phyloP scores from a whole-genome alignment of 228 moss, liverwort and hornwort genomes.

The Sphagnum magellanicum region DNA sequence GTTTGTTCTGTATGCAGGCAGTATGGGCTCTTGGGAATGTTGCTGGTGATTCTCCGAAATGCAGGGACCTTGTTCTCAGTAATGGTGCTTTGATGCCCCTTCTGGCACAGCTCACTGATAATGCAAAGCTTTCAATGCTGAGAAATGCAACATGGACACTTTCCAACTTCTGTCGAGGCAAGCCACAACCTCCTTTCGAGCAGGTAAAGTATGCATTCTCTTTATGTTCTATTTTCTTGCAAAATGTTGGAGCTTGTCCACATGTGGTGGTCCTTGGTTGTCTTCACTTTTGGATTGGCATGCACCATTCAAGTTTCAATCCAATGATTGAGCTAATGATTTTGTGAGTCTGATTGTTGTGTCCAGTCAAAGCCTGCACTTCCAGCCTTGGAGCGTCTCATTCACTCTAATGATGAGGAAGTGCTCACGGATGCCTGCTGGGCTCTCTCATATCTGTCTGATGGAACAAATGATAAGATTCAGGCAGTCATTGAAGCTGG shows the following conservation, averaged over 20 bases:
- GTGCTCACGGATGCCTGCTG: conserved; percentile 76
- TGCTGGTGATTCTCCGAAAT: conserved; percentile 68
- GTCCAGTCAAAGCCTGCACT: conserved; percentile 25
- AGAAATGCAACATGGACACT: conserved; percentile 73
- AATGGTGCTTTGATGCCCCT: conserved; percentile 65
- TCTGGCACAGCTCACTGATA: conserved; percentile 51
- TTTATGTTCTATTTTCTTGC: not conserved
- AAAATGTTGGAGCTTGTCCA: too few species aligned
- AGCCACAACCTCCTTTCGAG: conserved; percentile 63
- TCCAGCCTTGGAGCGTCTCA: conserved; percentile 20
- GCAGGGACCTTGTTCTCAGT: conserved; percentile 55
- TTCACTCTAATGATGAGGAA: conserved; percentile 23
- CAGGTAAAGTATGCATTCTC: conserved; percentile 14
- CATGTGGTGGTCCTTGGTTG: too few species aligned
- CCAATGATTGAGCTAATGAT: too few species aligned
- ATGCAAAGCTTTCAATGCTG: conserved; percentile 59
- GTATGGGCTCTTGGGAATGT: conserved; percentile 75
- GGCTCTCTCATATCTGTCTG: conserved; percentile 50
- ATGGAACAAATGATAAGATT: conserved; percentile 27
- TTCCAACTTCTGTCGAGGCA: conserved; percentile 63
- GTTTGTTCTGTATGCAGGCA: conserved; percentile 28
- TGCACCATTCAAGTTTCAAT: too few species aligned
- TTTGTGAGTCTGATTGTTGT: not conserved
- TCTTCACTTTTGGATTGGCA: too few species aligned
- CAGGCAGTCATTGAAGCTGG: conserved; percentile 45